Evolutionary conservation across 2,329 filamentous ascomycete genomes (phyloP).

Genomic region (Talaromyces verruculosus): DNA sequence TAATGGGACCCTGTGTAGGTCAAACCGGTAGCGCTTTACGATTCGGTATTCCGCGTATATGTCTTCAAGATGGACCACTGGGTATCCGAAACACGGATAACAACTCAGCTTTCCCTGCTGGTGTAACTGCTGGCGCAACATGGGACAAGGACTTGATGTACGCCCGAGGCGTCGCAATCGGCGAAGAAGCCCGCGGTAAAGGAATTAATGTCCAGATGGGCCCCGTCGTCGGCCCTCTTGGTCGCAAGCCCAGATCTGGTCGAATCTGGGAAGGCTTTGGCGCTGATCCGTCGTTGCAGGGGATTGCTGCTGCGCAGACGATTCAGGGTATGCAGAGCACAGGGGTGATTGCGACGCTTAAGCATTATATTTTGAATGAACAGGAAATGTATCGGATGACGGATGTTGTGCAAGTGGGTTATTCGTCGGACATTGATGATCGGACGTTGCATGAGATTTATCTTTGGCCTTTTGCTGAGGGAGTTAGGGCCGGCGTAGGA

Average conservation of each 20-base stretch:
- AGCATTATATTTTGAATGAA: conserved; percentile 57
- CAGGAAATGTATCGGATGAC: conserved; percentile 52
- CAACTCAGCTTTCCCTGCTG: conserved; percentile 73
- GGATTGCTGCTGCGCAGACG: conserved; percentile 51
- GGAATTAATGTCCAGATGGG: conserved; percentile 71
- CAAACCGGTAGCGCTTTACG: conserved; percentile 71
- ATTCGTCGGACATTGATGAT: conserved; percentile 54
- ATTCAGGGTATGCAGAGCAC: conserved; percentile 59
- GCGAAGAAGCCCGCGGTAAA: conserved; percentile 70
- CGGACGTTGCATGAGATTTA: conserved; percentile 49
- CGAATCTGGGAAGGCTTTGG: conserved; percentile 77
- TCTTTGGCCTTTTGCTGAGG: conserved; percentile 54
- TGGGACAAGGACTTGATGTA: conserved; percentile 73
- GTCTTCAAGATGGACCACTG: conserved; percentile 69
- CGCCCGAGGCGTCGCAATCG: conserved; percentile 65
- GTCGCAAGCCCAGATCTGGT: conserved; percentile 69
- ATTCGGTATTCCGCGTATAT: conserved; percentile 70
- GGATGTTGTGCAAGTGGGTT: conserved; percentile 40
- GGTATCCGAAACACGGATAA: conserved; percentile 73
- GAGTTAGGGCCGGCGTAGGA: conserved; percentile 49
- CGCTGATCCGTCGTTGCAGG: conserved; percentile 65
- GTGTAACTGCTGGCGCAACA: conserved; percentile 74
- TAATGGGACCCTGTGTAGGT: conserved; percentile 67
- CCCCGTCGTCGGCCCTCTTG: conserved; percentile 68
- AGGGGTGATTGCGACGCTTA: conserved; percentile 58